Base-by-base conservation (phyloP, 192 early-diverging fungal species). In the Spinellus fusiger region DNA sequence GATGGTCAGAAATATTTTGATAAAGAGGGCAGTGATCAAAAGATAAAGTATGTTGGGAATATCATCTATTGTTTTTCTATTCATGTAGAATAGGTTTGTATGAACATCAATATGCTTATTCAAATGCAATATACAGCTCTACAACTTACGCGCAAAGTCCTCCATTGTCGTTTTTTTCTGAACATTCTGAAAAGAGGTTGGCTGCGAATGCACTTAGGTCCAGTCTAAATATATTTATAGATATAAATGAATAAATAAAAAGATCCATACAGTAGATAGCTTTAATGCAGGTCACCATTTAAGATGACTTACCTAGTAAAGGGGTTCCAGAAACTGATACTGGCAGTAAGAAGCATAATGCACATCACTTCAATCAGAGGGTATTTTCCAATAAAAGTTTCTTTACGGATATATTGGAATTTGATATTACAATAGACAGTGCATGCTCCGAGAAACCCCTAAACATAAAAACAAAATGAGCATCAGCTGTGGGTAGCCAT, bases 151-250 rank as follows among this genome's bases (percentile, higher is more conserved):
- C 77, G 71, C 81, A 83, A 22, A 83, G 73, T 29, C 74, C 77
- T 28, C 74, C 75, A 46, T 77, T 78, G 49, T 81, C 75, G 64
- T 73, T 68, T 6, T 25, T 58, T 15, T 81, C 64, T 9, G 80
- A 80, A 53, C 96, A 98, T 61, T 96, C 96, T 27, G 87, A 84
- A 70, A 98, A 98, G 48, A 98, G 79, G 59, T 84, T 85, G 13
- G 88, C 86, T 3, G 95, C 80, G 55, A 98, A 80, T 59, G 95
- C 90, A n/a, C 81, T 87, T 8, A 85, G 80, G 61, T 89, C 87
- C 26, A 95, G 81, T 47, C 95, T 89, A 65, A 27, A 59, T n/a
- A 44, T 37, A 37, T 37, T 9, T 37, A 13, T 32, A 27, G 16
- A 23, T 25, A 37, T 15, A 12, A 53, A 49, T 40, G 16, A 31